phyloP scores from a whole-genome alignment of 257 asterid genomes.

The Plectranthus barbatus region DNA sequence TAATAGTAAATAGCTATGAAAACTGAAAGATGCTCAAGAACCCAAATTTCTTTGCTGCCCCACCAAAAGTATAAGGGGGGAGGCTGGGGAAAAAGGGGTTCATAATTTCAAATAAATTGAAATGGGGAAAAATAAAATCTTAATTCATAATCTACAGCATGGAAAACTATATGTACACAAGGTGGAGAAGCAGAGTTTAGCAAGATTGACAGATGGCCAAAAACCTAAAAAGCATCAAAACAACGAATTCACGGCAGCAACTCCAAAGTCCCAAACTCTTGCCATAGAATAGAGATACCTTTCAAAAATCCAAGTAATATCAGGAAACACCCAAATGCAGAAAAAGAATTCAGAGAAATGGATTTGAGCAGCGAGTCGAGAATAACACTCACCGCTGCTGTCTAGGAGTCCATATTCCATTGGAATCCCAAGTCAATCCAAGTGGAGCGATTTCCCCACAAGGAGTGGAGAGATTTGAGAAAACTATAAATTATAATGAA shows the following conservation, averaged over 20 bases:
- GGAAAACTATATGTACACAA: not conserved
- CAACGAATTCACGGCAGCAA: constrained; percentile 2
- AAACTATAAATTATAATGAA: not conserved
- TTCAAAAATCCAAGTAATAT: not conserved
- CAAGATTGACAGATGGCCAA: constrained; percentile 16
- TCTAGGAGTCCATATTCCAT: constrained; percentile 41
- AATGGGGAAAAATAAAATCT: not conserved
- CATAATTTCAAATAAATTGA: not conserved
- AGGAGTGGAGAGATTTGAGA: not conserved
- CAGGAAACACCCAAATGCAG: constrained; percentile 1
- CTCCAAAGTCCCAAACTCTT: not conserved
- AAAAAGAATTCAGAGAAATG: not conserved
- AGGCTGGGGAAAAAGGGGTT: not conserved
- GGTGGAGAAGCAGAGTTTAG: not conserved
- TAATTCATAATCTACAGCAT: not conserved
- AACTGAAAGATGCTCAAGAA: not conserved
- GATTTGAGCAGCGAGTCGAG: no score
- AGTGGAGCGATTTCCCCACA: not conserved
- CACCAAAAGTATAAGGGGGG: not conserved
- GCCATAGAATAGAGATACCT: not conserved
- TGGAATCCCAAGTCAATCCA: constrained; percentile 21
- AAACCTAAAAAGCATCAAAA: constrained; percentile 9
- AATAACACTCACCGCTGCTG: constrained; percentile 29
- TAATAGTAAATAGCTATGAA: no score
- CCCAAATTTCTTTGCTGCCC: not conserved